Evolutionary conservation across 2,329 filamentous ascomycete species (phyloP), one percentile per base, ranked within the genome.

Genomic region (Pseudogymnoascus pannorum): DNA sequence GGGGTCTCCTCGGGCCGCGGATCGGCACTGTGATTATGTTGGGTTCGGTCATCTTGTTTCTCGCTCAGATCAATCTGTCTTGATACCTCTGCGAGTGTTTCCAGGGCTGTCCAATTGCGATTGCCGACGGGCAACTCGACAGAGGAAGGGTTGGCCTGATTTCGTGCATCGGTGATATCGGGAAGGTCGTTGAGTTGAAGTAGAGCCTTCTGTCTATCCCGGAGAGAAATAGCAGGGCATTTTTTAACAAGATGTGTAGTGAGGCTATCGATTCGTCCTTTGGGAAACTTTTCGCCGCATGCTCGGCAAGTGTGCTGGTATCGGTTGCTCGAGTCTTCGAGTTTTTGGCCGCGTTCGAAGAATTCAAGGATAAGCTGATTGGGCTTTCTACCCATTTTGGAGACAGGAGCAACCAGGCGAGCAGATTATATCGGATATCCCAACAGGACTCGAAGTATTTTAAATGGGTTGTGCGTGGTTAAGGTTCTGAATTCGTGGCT

Each of bases 251-350:
- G 81, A 71, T 97, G 92, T 64, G 82, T 87, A 44, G 86, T 88
- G 64, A 97, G 76, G 68, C 85, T 90, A 71, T 97, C 92, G 70
- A 91, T 88, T 64, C 92, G 86, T 64, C 92, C 92, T 72, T 96
- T 96, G 65, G 91, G 89, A 65, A 96, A 96, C 74, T 89, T 88
- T 75, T 94, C 89, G 67, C 91, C 91, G 73, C 91, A 96, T 66
- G 86, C 82, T 74, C 89, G 93, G 83, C 92, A 96, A 11, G 89
- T 94, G 72, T 96, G 91, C 68, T 91, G 87, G 72, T 97, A 97
- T 62, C 92, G 86, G 74, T 96, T 96, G 78, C 90, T 94, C 66
- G 89, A 88, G 76, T 96, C 91, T 71, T 88, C 86, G 69, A 96
- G 82, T 76, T 96, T 96, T 38, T 85, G 83, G 8, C 92, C 92